Percentiles rank a stretch among this genome's conserved stretches.
Conservation (phyloP, 306 rosid species). For the Lupinus albus region DNA sequence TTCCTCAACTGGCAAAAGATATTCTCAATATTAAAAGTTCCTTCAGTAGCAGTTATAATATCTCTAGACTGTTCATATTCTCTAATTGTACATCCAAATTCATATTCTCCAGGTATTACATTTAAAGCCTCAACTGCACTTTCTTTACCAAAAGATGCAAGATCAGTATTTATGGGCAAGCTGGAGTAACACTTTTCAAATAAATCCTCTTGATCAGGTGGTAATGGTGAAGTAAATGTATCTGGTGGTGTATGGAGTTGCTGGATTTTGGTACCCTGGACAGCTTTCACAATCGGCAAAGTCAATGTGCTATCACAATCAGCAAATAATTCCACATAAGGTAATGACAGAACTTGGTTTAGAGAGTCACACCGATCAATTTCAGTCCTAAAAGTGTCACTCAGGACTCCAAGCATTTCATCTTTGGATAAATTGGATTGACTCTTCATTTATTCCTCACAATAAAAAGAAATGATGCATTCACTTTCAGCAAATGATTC, state of each 20-base stretch:
- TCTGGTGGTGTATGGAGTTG: conserved; percentile 16
- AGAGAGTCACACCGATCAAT: too few relatives aligned
- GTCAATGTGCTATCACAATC: neutral
- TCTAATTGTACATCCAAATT: conserved; percentile 12
- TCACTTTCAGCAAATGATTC: conserved; percentile 31
- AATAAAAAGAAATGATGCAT: too few relatives aligned
- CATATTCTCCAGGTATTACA: conserved; percentile 23
- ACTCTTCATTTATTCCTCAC: too few relatives aligned
- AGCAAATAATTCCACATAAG: too few relatives aligned
- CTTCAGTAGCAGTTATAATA: conserved; percentile 14
- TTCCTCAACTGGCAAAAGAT: conserved; percentile 18
- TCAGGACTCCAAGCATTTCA: too few relatives aligned
- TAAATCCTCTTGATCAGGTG: conserved; percentile 6
- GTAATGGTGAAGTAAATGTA: conserved; percentile 12
- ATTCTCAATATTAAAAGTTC: neutral
- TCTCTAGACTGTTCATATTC: conserved; percentile 23
- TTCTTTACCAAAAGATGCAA: conserved; percentile 23
- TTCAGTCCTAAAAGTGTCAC: too few relatives aligned
- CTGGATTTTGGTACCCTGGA: conserved; percentile 22
- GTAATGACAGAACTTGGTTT: too few relatives aligned
- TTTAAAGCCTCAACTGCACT: conserved; percentile 21
- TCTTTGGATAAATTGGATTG: too few relatives aligned
- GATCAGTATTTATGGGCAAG: conserved; percentile 12
- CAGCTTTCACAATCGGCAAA: conserved; percentile 19
- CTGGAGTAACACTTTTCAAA: conserved; percentile 21